Evolutionary conservation across 2,329 filamentous ascomycete species (phyloP).

Genomic region (Tricladium varicosporioides): DNA sequence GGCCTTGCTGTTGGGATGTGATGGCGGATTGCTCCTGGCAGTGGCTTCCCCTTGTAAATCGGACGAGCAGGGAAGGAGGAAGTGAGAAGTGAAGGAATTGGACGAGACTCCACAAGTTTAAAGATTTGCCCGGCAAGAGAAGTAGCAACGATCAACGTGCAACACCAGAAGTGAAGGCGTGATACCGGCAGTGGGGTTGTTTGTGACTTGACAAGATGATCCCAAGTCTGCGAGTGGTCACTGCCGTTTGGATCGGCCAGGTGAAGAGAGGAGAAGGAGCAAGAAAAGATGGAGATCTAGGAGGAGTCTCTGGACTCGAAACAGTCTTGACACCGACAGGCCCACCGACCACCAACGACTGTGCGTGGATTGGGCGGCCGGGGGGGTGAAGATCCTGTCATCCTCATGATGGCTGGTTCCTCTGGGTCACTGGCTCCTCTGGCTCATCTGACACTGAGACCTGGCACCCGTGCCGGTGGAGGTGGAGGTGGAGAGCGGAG

Average conservation of each 20-base stretch:
- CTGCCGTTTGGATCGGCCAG: not conserved
- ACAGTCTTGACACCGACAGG: not conserved
- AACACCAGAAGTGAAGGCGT: not conserved
- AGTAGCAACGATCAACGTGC: constrained; percentile 16
- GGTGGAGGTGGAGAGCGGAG: too few species aligned
- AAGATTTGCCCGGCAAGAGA: not conserved
- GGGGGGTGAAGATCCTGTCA: not conserved
- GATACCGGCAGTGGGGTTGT: too few species aligned
- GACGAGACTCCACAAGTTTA: not conserved
- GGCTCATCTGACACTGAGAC: not conserved
- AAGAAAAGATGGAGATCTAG: not conserved
- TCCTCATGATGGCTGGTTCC: not conserved
- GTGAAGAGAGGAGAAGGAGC: not conserved
- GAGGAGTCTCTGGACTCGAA: not conserved
- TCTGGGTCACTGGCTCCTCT: too few species aligned
- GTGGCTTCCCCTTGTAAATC: not conserved
- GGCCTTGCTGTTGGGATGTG: constrained; percentile 2
- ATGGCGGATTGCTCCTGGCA: constrained; percentile 11
- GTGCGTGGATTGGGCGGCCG: not conserved
- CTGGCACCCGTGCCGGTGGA: too few species aligned
- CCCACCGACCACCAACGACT: not conserved
- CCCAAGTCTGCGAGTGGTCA: not conserved
- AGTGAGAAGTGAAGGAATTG: constrained; percentile 8
- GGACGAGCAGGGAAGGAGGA: constrained; percentile 8
- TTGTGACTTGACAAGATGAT: too few species aligned